Evolutionary conservation across 2,329 filamentous ascomycete species (phyloP).

Genomic region (Aspergillus brasiliensis): DNA sequence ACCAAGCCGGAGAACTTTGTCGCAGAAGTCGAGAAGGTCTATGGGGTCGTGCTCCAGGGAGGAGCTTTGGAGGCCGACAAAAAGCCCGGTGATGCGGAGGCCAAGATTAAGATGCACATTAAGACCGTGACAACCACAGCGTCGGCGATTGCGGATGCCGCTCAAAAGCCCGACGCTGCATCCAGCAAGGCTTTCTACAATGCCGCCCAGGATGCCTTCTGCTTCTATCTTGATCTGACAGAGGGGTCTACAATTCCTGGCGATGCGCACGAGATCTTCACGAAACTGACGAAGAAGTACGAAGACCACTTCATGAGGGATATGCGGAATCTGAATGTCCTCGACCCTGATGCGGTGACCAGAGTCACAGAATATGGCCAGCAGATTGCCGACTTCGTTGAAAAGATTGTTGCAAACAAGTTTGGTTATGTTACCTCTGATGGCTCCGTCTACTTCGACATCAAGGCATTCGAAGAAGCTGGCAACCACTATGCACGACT

Average conservation of each 20-base stretch:
- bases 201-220: conserved; percentile 67
- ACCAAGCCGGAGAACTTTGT: conserved; percentile 52
- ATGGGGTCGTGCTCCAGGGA: conserved; percentile 58
- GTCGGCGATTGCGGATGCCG: conserved; percentile 49
- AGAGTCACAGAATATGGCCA: conserved; percentile 91
- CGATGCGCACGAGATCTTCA: conserved; percentile 75
- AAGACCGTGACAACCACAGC: conserved; percentile 61
- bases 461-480: conserved; percentile 76
- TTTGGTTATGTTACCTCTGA: conserved; percentile 77
- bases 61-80: conserved; percentile 56
- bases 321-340: conserved; percentile 82
- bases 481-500: conserved; percentile 85
- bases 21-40: conserved; percentile 52
- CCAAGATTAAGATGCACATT: conserved; percentile 89
- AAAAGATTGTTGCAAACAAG: conserved; percentile 78
- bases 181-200: conserved; percentile 54
- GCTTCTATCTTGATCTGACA: conserved; percentile 74
- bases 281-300: conserved; percentile 79
- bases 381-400: conserved; percentile 82
- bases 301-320: conserved; percentile 87
- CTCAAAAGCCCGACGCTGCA: conserved; percentile 24
- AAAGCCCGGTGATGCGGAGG: conserved; percentile 72
- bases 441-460: conserved; percentile 94
- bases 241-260: conserved; percentile 60
- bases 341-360: conserved; percentile 78